phyloP scores from a whole-genome alignment of 192 early-diverging fungal species.

The Rhizophagus prolifer region DNA sequence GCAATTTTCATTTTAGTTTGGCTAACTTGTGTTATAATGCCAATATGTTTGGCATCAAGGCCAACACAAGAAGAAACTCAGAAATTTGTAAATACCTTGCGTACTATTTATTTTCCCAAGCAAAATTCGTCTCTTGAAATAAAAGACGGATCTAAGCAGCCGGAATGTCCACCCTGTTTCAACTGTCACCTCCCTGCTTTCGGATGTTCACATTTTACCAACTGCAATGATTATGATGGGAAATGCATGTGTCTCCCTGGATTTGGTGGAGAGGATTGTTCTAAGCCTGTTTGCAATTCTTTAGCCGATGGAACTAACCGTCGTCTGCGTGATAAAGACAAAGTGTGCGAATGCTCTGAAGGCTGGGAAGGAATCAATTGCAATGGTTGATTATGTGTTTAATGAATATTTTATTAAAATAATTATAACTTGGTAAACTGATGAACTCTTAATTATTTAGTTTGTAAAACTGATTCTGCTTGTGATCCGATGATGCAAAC shows the following conservation, averaged over 20 bases:
- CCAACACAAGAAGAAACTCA: background rate
- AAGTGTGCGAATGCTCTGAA: conserved; percentile 73
- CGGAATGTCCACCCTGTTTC: conserved; percentile 74
- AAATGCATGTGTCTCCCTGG: conserved; percentile 72
- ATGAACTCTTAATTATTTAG: conserved; percentile 31
- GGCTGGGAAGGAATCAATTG: conserved; percentile 95
- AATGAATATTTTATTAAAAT: background rate
- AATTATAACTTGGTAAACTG: background rate
- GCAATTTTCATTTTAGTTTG: background rate
- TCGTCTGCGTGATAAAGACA: conserved; percentile 48
- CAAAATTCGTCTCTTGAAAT: background rate
- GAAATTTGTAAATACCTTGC: background rate
- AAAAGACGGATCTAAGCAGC: background rate
- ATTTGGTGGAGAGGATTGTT: conserved; percentile 76
- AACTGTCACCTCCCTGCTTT: conserved; percentile 73
- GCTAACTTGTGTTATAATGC: background rate
- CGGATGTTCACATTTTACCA: conserved; percentile 65
- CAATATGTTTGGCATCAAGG: background rate
- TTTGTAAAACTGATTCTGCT: conserved; percentile 61
- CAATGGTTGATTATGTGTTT: conserved; percentile 58
- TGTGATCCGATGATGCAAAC: conserved; percentile 70
- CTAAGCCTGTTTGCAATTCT: conserved; percentile 69
- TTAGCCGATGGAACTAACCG: conserved; percentile 65
- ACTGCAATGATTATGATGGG: conserved; percentile 69
- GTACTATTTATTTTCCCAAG: background rate